Percentiles rank a stretch among this genome's conserved stretches.
These are phyloP conservation scores for Didymella exigua DNA, from an alignment of 2,329 filamentous ascomycete species.

Conservation along the genomic window DNA sequence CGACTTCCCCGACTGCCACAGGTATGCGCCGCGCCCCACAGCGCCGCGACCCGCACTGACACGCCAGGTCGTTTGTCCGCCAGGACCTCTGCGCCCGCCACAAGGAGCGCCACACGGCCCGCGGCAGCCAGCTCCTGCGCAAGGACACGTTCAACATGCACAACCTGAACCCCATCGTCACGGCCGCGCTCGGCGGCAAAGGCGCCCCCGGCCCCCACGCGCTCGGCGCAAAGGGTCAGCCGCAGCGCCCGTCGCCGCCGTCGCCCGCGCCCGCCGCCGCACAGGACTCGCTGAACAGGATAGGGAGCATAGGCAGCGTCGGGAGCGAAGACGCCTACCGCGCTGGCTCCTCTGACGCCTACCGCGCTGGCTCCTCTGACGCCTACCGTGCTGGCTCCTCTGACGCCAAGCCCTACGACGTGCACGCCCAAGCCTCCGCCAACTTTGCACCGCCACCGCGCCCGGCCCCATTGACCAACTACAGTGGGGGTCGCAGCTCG, in stretches of 20 bases:
- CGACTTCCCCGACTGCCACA: slow-evolving; percentile 87
- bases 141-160: slow-evolving; percentile 70
- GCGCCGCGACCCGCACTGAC: neutral
- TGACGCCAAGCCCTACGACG: slow-evolving; percentile 44
- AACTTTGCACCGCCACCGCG: slow-evolving; percentile 44
- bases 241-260: slow-evolving; percentile 40
- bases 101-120: slow-evolving; percentile 58
- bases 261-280: slow-evolving; percentile 44
- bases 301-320: slow-evolving; percentile 43
- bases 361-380: slow-evolving; percentile 41
- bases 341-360: slow-evolving; percentile 39
- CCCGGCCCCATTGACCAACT: slow-evolving; percentile 40
- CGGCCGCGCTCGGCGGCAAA: slow-evolving; percentile 46
- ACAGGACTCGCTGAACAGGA: slow-evolving; percentile 41
- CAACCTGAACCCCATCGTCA: slow-evolving; percentile 51
- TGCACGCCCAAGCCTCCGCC: slow-evolving; percentile 41
- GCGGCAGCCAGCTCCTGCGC: slow-evolving; percentile 75
- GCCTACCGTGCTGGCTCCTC: slow-evolving; percentile 40
- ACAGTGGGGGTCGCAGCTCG: slow-evolving; percentile 37
- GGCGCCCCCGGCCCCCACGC: slow-evolving; percentile 28
- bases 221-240: slow-evolving; percentile 20
- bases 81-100: slow-evolving; percentile 84
- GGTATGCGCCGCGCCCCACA: neutral
- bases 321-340: slow-evolving; percentile 47
- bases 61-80: slow-evolving; percentile 76